Evolutionary conservation across 1,284 basidiomycete species (phyloP), one percentile per base, ranked within the genome.

Genomic region (Rhizoctonia solani): DNA sequence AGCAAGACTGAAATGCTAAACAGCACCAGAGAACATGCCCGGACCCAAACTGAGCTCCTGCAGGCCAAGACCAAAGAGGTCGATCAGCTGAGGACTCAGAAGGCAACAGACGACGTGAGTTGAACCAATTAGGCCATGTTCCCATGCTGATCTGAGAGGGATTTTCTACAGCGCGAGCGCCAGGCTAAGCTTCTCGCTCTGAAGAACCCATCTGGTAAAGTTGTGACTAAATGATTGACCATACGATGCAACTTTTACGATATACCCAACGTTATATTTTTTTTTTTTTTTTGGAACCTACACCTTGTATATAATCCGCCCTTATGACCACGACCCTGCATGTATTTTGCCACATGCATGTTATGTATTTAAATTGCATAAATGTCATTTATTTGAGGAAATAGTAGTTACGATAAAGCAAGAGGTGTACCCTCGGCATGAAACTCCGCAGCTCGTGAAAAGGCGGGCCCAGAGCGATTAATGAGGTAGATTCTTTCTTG

Each of bases 381-480:
- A 58, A 30, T 56, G 8, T 56, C 19, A 56, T 30, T 44, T 41
- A 13, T 13, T n/a, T n/a, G n/a, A n/a, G n/a, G n/a, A n/a, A n/a
- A n/a, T n/a, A n/a, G n/a, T n/a, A n/a, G n/a, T n/a, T n/a, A n/a
- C n/a, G n/a, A n/a, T n/a, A n/a, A n/a, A n/a, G n/a, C n/a, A n/a
- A n/a, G n/a, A n/a, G n/a, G 27, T 88, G 81, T 89, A 70, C 85
- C 88, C 87, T 76, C 82, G 79, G 80, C 85, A 89, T 89, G 88
- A 90, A 90, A 89, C 88, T 87, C 87, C 82, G 83, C 79, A 83
- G 84, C 72, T 81, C 87, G 86, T 89, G 73, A 73, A 41, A 74
- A 72, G 77, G 75, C 80, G 87, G 82, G 84, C 85, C 86, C 77
- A 80, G 86, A 89, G 88, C 84, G 88, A 89, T 90, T 89, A 89